Base-by-base conservation (phyloP, 176 grass and related monocot species). In the Avena eriantha region DNA sequence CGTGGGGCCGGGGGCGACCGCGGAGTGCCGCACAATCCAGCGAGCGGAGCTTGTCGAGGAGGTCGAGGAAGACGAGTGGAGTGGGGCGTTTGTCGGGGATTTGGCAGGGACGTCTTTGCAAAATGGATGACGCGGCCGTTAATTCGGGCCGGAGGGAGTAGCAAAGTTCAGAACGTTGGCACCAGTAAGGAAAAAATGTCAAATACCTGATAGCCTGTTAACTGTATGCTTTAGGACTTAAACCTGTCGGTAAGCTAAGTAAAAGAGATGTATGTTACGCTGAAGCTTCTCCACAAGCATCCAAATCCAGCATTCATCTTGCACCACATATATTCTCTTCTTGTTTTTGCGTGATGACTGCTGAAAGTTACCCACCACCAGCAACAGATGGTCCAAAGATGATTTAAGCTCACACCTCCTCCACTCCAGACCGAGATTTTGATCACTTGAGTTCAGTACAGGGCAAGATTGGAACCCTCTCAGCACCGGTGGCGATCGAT, bases 301-400 rank as follows among this genome's bases (percentile, higher is more conserved):
- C 33, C 66, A 65, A 46, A 55, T 35, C 76, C 26, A 47, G 23
- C 24, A 69, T 68, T 56, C 48, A 76, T 76, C 78, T 85, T 89
- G 3, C 7, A 81, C 0, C 19, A 68, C n/a, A 19, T 4, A 53
- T 46, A 65, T 29, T 34, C 16, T 12, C 4, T 5, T 18, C 6
- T 3, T 6, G 4, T 49, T 77, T 24, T 61, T 29, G 29, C 24
- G n/a, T 19, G 39, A 0, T 41, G 39, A 41, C 39, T 41, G 16
- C 41, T 78, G 83, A 90, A 90, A 86, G 71, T 45, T 78, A 90
- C 79, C n/a, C 13, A 22, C 79, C 79, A 86, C 84, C 88, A 33
- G 43, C 79, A 82, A 90, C 84, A 69, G 82, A 58, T 51, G 72
- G 43, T 47, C 60, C 72, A 72, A 61, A 78, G 72, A 82, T 86